Evolutionary conservation across 257 asterid species (phyloP).

Genomic region (Vinca minor): DNA sequence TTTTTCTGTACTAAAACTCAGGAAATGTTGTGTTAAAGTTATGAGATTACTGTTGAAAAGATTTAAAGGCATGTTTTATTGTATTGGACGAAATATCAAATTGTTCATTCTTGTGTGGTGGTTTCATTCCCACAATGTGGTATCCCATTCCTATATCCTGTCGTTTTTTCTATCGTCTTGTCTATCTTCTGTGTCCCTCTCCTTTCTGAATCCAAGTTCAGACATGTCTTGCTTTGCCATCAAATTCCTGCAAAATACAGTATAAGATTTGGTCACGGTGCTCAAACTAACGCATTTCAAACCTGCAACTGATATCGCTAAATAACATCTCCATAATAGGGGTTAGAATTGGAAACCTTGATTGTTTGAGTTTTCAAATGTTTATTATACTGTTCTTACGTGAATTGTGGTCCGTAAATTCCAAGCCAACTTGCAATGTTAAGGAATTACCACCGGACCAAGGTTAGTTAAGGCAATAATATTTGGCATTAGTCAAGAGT

Average conservation of each 20-base stretch:
- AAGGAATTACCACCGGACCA: background rate
- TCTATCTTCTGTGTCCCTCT: conserved; percentile 27
- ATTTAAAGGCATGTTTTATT: too few species aligned
- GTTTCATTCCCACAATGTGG: background rate
- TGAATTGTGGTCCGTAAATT: background rate
- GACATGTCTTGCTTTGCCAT: conserved; percentile 97
- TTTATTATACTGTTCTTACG: too few species aligned
- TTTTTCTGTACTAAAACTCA: too few species aligned
- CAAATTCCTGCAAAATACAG: conserved; percentile 59
- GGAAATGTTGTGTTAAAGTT: too few species aligned
- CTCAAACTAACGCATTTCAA: background rate
- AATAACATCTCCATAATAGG: background rate
- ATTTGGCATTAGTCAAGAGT: background rate
- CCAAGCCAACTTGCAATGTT: background rate
- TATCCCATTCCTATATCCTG: conserved; percentile 21
- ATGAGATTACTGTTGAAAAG: too few species aligned
- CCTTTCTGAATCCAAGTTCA: conserved; percentile 70
- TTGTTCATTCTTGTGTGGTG: too few species aligned
- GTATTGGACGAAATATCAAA: too few species aligned
- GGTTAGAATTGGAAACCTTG: background rate
- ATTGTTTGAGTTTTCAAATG: background rate
- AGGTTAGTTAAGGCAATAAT: background rate
- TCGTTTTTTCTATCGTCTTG: conserved; percentile 13
- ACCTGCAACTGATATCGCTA: background rate
- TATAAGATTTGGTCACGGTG: background rate